These are phyloP conservation scores for Nemania sp. DNA, from an alignment of 2,329 filamentous ascomycete species.

Conservation along the genomic window DNA sequence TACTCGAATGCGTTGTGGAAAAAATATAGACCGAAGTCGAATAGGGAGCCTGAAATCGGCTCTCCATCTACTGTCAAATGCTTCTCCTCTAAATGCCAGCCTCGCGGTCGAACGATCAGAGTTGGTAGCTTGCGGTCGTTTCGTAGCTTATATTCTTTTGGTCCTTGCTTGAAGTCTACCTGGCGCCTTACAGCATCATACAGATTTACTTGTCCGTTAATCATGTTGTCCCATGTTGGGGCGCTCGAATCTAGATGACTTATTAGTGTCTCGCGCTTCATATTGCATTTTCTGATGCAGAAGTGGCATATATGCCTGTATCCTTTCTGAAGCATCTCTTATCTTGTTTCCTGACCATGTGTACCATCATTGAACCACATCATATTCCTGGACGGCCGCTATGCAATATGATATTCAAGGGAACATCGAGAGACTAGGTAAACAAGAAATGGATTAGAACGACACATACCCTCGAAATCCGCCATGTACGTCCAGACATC, in stretches of 20 bases:
- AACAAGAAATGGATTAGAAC: conserved; percentile 15
- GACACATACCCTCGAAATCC: conserved; percentile 85
- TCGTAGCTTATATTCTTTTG: conserved; percentile 96
- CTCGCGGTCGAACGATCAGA: conserved; percentile 89
- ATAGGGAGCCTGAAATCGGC: conserved; percentile 87
- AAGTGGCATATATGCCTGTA: not conserved
- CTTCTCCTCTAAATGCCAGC: conserved; percentile 98
- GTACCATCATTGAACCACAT: not conserved
- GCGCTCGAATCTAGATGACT: conserved; percentile 76
- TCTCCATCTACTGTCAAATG: conserved; percentile 95
- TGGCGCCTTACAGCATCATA: conserved; percentile 94
- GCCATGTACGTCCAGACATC: conserved; percentile 99
- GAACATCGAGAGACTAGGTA: not conserved
- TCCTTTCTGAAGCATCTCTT: not conserved
- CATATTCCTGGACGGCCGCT: not conserved
- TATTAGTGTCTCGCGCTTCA: conserved; percentile 18
- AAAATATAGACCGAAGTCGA: conserved; percentile 98
- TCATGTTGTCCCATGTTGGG: conserved; percentile 99
- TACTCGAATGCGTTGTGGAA: conserved; percentile 96
- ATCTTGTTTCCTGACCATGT: not conserved
- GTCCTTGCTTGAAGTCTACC: conserved; percentile 93
- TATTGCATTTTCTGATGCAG: not conserved
- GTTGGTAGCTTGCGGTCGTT: conserved; percentile 85
- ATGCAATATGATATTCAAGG: not conserved
- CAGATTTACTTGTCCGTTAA: conserved; percentile 96